Evolutionary conservation across 1,284 basidiomycete species (phyloP), one percentile per base, ranked within the genome.

Genomic region (Ustilago sp.): DNA sequence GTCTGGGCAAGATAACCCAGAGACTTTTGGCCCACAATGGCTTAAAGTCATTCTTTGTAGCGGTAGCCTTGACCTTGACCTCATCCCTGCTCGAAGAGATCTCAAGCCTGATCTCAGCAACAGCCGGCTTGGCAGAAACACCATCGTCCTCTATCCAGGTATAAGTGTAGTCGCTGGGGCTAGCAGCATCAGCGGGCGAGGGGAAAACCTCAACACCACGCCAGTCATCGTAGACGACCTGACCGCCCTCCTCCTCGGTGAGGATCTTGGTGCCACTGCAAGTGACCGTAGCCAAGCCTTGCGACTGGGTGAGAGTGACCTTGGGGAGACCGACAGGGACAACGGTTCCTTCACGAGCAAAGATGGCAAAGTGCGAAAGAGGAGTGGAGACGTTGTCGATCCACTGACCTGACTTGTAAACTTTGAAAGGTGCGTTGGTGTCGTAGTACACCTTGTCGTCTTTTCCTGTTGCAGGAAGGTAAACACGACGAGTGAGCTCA

Each of bases 131-230:
- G 13, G 80, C 78, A 5, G 86, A 86, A 51, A 87, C 87, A 31
- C 87, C 87, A 69, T 88, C 87, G 65, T 88, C 87, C 61, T 88
- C 87, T 32, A 83, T 86, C 87, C 87, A 88, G 4, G 64, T 64
- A 45, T 86, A 86, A 1, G 64, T 58, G 39, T 85, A 86, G 31
- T 61, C 11, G 47, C 57, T 52, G 60, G 82, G 32, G 32, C 59
- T 51, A 17, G 43, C 43, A 32, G 68, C 57, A 17, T 57, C 55
- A n/a, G 63, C 32, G 8, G 77, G 74, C 15, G 83, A 80, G 13
- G 87, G 87, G 82, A 86, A 88, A 57, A 88, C 81, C 66, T 86
- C 81, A 34, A 88, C 78, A 17, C 87, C 87, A 63, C 87, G 77
- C 83, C 83, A 88, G 68, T 88, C 87, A 64, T 88, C 87, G 28